Percentiles rank a stretch among this genome's conserved stretches.
Conservation (phyloP, 441 rosid species). For the Geranium incanum region DNA sequence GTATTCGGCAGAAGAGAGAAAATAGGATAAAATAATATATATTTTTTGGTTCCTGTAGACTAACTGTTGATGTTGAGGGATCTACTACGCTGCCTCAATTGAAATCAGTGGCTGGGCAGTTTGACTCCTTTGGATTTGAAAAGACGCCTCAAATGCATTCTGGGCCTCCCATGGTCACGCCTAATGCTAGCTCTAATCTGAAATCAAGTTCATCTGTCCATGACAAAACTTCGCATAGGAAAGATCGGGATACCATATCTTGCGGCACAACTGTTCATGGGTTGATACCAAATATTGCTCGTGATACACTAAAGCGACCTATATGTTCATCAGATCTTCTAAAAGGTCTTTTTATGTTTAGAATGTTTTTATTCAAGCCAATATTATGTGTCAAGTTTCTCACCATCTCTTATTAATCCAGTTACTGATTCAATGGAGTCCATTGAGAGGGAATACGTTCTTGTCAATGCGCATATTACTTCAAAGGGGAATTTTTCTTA, state of each 20-base stretch:
- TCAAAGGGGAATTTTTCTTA: constrained; percentile 50
- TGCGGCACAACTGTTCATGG: constrained; percentile 25
- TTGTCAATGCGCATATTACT: constrained; percentile 47
- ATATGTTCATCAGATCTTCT: constrained; percentile 33
- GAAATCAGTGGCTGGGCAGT: constrained; percentile 14
- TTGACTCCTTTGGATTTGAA: constrained; percentile 29
- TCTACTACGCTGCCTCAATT: constrained; percentile 19
- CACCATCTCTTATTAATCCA: constrained; percentile 25
- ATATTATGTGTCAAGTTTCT: constrained; percentile 15
- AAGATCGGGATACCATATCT: constrained; percentile 28
- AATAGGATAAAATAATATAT: constrained; percentile 18
- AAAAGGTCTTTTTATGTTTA: constrained; percentile 33
- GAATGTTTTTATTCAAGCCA: constrained; percentile 10
- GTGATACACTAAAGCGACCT: constrained; percentile 33
- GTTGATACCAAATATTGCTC: constrained; percentile 22
- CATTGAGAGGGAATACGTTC: constrained; percentile 71
- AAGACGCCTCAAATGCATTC: constrained; percentile 29
- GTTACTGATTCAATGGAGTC: constrained; percentile 58
- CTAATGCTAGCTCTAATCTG: constrained; percentile 14
- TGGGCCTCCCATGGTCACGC: constrained; percentile 17
- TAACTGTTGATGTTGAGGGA: constrained; percentile 24
- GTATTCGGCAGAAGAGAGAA: neutral
- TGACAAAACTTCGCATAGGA: constrained; percentile 24
- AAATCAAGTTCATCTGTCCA: constrained; percentile 24
- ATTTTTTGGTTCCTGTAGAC: constrained; percentile 30